phyloP scores from a whole-genome alignment of 1,284 basidiomycete species.

The Leccinum ponderosum region DNA sequence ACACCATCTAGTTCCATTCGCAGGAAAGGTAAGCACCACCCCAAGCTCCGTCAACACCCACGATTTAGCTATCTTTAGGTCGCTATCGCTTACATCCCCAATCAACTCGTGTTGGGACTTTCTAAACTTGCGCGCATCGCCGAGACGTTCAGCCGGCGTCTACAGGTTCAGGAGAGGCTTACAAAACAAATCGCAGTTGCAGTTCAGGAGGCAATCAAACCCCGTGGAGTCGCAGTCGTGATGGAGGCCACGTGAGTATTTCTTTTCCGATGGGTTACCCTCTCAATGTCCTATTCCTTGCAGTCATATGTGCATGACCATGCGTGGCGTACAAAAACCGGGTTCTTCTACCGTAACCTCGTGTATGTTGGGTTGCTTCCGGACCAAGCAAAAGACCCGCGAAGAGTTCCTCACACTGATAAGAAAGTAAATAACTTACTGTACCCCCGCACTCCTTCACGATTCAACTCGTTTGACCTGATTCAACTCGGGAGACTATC shows the following conservation, averaged over 20 bases:
- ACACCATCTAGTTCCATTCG: constrained; percentile 98
- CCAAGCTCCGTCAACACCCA: constrained; percentile 17
- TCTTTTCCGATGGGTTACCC: constrained; percentile 5
- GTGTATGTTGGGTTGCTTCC: constrained; percentile 99
- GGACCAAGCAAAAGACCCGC: constrained; percentile 95
- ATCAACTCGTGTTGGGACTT: constrained; percentile 93
- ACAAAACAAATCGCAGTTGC: constrained; percentile 98
- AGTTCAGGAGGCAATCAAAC: constrained; percentile 96
- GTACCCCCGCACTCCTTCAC: constrained; percentile 9
- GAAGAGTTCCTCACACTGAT: constrained; percentile 91
- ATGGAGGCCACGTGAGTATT: constrained; percentile 92
- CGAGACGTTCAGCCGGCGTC: constrained; percentile 93
- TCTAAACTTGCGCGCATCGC: constrained; percentile 97
- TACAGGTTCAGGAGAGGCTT: constrained; percentile 97
- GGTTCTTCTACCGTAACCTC: constrained; percentile 95
- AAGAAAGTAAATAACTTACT: constrained; percentile 44
- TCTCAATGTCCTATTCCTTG: constrained; percentile 16
- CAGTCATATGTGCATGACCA: constrained; percentile 99
- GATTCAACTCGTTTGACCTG: constrained; percentile 40
- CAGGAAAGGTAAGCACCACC: constrained; percentile 79
- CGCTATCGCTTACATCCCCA: constrained; percentile 92
- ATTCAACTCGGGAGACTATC: constrained; percentile 37
- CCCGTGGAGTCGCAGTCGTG: constrained; percentile 98
- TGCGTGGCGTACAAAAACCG: constrained; percentile 99
- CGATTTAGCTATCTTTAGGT: constrained; percentile 43